These are phyloP conservation scores for Blastobotrys americana DNA, from an alignment of 805 yeast genomes.

Conservation along the genomic window DNA sequence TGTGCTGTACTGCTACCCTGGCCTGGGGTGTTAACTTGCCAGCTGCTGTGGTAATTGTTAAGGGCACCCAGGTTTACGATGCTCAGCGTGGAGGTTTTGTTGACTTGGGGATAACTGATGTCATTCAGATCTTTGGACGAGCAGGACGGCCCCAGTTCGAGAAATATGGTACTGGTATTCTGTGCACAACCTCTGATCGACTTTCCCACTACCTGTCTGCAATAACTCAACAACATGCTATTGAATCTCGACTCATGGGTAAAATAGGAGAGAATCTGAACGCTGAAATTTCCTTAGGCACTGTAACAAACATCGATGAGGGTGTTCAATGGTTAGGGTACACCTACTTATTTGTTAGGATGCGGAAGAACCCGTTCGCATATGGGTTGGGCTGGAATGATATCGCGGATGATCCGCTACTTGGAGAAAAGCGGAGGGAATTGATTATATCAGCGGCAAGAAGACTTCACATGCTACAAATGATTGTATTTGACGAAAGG, in stretches of 20 bases:
- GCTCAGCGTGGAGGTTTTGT: constrained; percentile 90
- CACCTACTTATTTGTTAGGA: constrained; percentile 86
- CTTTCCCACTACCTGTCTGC: constrained; percentile 84
- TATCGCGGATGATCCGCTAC: constrained; percentile 70
- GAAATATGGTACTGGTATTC: constrained; percentile 82
- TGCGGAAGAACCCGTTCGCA: constrained; percentile 88
- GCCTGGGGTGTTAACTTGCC: constrained; percentile 99
- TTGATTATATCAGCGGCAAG: constrained; percentile 78
- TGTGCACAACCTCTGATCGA: constrained; percentile 75
- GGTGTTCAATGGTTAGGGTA: constrained; percentile 98
- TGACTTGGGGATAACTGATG: constrained; percentile 93
- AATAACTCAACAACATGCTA: constrained; percentile 91
- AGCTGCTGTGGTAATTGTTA: constrained; percentile 93
- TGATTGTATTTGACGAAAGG: constrained; percentile 86
- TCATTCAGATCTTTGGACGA: constrained; percentile 96
- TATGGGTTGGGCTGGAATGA: constrained; percentile 90
- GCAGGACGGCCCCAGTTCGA: constrained; percentile 99
- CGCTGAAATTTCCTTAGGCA: constrained; percentile 94
- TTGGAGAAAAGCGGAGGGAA: constrained; percentile 63
- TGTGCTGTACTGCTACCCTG: constrained; percentile 93
- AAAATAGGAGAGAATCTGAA: constrained; percentile 86
- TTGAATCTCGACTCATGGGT: constrained; percentile 73
- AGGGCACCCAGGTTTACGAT: constrained; percentile 95
- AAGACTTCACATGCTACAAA: constrained; percentile 75
- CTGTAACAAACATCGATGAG: constrained; percentile 89